These are phyloP conservation scores for Botryobasidium botryosum DNA, from an alignment of 768 basidiomycete species.

Conservation along the genomic window DNA sequence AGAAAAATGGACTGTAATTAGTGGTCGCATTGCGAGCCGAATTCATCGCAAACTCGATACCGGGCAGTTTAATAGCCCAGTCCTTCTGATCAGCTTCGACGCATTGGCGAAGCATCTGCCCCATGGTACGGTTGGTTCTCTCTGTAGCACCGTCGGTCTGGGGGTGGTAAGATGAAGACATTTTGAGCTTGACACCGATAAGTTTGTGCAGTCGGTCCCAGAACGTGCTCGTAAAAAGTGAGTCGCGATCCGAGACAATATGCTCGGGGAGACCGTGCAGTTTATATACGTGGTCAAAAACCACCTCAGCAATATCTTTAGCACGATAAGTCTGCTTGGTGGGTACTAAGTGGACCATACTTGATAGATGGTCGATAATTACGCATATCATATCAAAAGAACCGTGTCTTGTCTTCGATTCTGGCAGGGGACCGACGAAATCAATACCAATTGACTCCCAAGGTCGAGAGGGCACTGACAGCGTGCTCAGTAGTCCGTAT, in stretches of 20 bases:
- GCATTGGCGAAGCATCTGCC: constrained; percentile 4
- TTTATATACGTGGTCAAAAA: constrained; percentile 11
- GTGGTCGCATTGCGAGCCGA: constrained; percentile 6
- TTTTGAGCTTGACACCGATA: constrained; percentile 9
- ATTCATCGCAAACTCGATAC: constrained; percentile 13
- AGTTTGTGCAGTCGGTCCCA: constrained; percentile 12
- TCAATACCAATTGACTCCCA: constrained; percentile 6
- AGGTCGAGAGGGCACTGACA: not conserved
- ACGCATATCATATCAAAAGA: constrained; percentile 19
- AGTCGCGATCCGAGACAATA: too few species aligned
- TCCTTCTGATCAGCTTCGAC: constrained; percentile 11
- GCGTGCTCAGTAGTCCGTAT: constrained; percentile 4
- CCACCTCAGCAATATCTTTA: constrained; percentile 13
- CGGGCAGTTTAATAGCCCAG: too few species aligned
- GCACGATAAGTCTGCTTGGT: constrained; percentile 14
- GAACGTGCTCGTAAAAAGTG: too few species aligned
- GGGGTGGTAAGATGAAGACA: constrained; percentile 23
- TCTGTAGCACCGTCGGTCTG: too few species aligned
- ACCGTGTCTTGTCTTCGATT: constrained; percentile 11
- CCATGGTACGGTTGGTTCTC: constrained; percentile 10
- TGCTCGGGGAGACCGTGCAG: constrained; percentile 14
- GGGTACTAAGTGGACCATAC: constrained; percentile 17
- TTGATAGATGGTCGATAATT: constrained; percentile 17
- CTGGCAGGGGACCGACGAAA: constrained; percentile 6
- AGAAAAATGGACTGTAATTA: constrained; percentile 6